Evolutionary conservation across 129 eudicot genomes (phyloP), one percentile per base, ranked within the genome.

Genomic region (Scalesia atractyloides): DNA sequence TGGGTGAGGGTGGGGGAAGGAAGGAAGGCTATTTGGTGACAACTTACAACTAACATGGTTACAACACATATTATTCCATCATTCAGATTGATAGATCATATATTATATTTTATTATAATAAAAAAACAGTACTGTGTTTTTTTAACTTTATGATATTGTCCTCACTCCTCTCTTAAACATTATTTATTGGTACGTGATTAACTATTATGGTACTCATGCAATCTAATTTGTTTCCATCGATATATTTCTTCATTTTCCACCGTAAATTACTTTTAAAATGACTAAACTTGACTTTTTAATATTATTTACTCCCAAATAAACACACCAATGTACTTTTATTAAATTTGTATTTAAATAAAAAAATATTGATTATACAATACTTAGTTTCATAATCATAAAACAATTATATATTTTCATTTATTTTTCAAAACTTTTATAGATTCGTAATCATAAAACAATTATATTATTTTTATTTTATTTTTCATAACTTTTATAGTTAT

Each of bases 221-320:
- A 11, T 37, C 18, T 26, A 26, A 24, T 26, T 24, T 59, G 65
- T 26, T 39, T 59, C 2, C 65, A 59, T 59, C 18, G 8, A 5
- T 57, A 59, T 13, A 13, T 59, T 5, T 59, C 41, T 16, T 11
- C 18, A 17, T 12, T 59, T 12, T 57, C 3, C 37, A 15, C 22
- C 63, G n/a, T 57, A 10, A 57, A 0, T 20, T 11, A 57, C 16
- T 57, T 5, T 13, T 12, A 30, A 20, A 57, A 5, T 57, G 16
- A 22, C 63, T 22, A 57, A 57, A 26, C 65, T 59, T 26, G 65
- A 59, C 65, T 59, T 59, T 20, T 58, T 22, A 11, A 22, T 5
- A 12, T 22, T 24, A 24, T 24, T 59, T 24, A 5, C 26, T 13
- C 13, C 26, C 64, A 26, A 5, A 60, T 14, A 60, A 60, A 30